phyloP scores from a whole-genome alignment of 1,284 basidiomycete species.

The Ustilago hordei region DNA sequence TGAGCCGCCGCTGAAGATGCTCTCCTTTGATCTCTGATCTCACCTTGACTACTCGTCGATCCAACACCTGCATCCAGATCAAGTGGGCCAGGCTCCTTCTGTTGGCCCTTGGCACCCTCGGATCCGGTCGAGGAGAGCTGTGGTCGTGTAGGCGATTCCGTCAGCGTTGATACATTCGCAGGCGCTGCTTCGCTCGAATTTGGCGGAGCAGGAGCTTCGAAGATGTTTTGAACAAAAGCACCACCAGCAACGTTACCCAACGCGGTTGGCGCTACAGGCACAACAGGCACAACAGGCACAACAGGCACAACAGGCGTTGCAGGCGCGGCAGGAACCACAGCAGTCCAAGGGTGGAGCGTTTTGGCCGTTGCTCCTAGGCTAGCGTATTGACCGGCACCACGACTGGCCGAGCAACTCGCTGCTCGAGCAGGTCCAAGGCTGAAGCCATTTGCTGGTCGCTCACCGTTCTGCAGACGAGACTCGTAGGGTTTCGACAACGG shows the following conservation, averaged over 20 bases:
- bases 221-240: conserved; percentile 20
- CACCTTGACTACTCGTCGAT: background rate
- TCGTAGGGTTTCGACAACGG: conserved; percentile 47
- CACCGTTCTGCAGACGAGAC: conserved; percentile 21
- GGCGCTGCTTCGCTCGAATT: conserved; percentile 6
- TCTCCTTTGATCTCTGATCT: conserved; percentile 7
- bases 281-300: too few species aligned
- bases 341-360: conserved; percentile 33
- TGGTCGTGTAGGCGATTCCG: conserved; percentile 8
- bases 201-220: conserved; percentile 6
- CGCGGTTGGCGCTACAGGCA: conserved; percentile 3
- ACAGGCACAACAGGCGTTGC: conserved; percentile 3
- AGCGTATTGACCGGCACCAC: conserved; percentile 16
- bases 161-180: background rate
- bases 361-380: conserved; percentile 32
- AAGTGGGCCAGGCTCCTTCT: background rate
- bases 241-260: conserved; percentile 24
- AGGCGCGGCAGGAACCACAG: conserved; percentile 8
- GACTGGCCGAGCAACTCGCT: conserved; percentile 28
- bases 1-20: conserved; percentile 16
- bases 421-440: conserved; percentile 45
- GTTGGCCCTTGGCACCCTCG: background rate
- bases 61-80: conserved; percentile 7
- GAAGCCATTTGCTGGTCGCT: conserved; percentile 34
- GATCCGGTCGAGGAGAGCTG: conserved; percentile 20